Base-by-base conservation (phyloP, 129 eudicot genomes). In the Ambrosia trifida region DNA sequence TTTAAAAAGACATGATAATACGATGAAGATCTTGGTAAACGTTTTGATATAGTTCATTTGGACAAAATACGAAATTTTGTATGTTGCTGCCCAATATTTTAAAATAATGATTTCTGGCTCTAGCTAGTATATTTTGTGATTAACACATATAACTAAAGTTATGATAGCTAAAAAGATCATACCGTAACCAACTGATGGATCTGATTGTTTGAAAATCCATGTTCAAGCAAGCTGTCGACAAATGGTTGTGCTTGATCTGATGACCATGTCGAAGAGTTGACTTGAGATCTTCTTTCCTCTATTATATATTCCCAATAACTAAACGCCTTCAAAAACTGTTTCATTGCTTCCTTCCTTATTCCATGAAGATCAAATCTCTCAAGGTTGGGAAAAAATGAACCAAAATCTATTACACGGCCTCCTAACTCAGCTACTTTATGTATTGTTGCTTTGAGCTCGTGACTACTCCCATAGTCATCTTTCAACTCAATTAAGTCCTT, bases 361-460 rank as follows among this genome's bases (percentile, higher is more conserved):
- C 83, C 74, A 3, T 79, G 83, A 12, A 58, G 79, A 57, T 72
- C 78, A 11, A 66, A 13, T 28, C 40, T 17, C 14, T 79, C 78
- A 13, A 78, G 68, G 17, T 4, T 45, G 4, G 82, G 82, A 38
- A 43, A 78, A 78, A 78, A 78, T 53, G 72, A 76, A 0, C 72
- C 77, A 0, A 78, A 4, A 53, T 78, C 72, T 5, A 16, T 50
- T 50, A 50, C 12, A 50, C 24, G 28, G 57, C 57, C 24, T 16
- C 57, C 57, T 3, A 16, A 50, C 24, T 50, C 28, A 3, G n/a
- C n/a, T 16, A 50, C 7, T n/a, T 50, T 16, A 50, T 50, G 24
- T 2, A 50, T 24, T 6, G 57, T 16, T 9, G 24, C 57, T 54
- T 54, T 50, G 24, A 50, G 17, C 57, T 16, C 24, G 8, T 50